Evolutionary conservation across 2,329 filamentous ascomycete species (phyloP).

Genomic region (Neoascochyta sp.): DNA sequence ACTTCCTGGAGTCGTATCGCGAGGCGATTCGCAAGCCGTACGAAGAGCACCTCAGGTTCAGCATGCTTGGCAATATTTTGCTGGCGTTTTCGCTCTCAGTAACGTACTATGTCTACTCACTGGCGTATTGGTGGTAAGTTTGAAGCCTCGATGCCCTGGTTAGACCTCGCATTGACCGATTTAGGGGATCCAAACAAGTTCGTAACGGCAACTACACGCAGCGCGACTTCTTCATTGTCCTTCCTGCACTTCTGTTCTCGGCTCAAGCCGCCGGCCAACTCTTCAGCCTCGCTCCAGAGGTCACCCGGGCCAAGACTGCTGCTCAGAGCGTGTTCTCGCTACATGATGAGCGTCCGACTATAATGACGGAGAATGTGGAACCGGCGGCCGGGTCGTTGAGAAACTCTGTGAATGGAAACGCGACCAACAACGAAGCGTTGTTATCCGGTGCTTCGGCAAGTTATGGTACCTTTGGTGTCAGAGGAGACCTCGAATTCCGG

Average conservation of each 20-base stretch:
- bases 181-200: slow-evolving; percentile 41
- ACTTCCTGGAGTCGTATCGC: slow-evolving; percentile 39
- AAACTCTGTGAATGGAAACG: not conserved
- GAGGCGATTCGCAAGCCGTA: slow-evolving; percentile 40
- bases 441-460: slow-evolving; percentile 14
- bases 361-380: slow-evolving; percentile 22
- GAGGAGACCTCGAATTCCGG: slow-evolving; percentile 33
- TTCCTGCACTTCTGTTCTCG: slow-evolving; percentile 47
- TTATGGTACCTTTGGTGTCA: slow-evolving; percentile 15
- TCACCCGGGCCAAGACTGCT: slow-evolving; percentile 44
- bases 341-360: slow-evolving; percentile 40
- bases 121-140: slow-evolving; percentile 48
- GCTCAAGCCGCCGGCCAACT: slow-evolving; percentile 47
- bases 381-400: not conserved
- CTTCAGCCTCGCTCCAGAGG: slow-evolving; percentile 46
- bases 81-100: slow-evolving; percentile 46
- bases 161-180: slow-evolving; percentile 4
- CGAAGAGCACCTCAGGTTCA: slow-evolving; percentile 40
- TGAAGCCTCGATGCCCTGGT: slow-evolving; percentile 7
- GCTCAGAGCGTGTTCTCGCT: slow-evolving; percentile 45
- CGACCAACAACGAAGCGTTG: slow-evolving; percentile 6
- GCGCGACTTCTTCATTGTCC: slow-evolving; percentile 45
- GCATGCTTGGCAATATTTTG: slow-evolving; percentile 40
- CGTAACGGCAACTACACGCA: slow-evolving; percentile 42
- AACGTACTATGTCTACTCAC: slow-evolving; percentile 48